Base-by-base conservation (phyloP, 805 yeast genomes). In the Metschnikowia cubensis region DNA sequence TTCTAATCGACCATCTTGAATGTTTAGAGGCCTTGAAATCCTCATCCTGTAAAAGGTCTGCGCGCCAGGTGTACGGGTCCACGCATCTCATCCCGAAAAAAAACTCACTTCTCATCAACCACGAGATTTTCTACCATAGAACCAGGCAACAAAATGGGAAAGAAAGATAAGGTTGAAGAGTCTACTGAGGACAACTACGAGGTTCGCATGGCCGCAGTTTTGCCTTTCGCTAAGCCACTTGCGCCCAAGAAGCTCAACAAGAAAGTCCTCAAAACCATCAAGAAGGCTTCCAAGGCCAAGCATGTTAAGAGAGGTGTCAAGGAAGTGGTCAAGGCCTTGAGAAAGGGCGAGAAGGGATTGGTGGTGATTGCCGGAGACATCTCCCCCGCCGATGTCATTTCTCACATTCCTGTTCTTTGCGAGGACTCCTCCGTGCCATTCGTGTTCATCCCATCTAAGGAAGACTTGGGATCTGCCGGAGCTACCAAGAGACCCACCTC, bases 401-500 rank as follows among this genome's bases (percentile, higher is more conserved):
- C 97, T 40, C 99, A 94, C 68, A 82, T 94, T 50, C 99, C 99
- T 49, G 97, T 95, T 43, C 80, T 94, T 55, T 94, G 99, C 75
- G 99, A 94, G 75, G 99, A 94, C 68, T 76, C 81, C 56, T 74
- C 87, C 43, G 97, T 94, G 45, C 97, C 98, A 64, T 95, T 77
- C 66, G 80, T 92, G 38, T 94, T 94, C 71, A 82, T 94, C 55
- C 99, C 99, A 63, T 90, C 97, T 45, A 94, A 94, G 74, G 97
- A 94, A 76, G 98, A 94, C 67, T 81, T 94, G 59, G 99, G 99
- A 34, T 87, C 96, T 56, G 99, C 99, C 22, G 98, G 98, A 66
- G 96, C 97, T 54, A 94, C 99, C 50, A 94, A 94, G 79, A 87
- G 99, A 79, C 98, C 99, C 60, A 94, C 99, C 35, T 89, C 97